Evolutionary conservation across 768 basidiomycete species (phyloP), one percentile per base, ranked within the genome.

Genomic region (Rubroboletus pulcherrimus): DNA sequence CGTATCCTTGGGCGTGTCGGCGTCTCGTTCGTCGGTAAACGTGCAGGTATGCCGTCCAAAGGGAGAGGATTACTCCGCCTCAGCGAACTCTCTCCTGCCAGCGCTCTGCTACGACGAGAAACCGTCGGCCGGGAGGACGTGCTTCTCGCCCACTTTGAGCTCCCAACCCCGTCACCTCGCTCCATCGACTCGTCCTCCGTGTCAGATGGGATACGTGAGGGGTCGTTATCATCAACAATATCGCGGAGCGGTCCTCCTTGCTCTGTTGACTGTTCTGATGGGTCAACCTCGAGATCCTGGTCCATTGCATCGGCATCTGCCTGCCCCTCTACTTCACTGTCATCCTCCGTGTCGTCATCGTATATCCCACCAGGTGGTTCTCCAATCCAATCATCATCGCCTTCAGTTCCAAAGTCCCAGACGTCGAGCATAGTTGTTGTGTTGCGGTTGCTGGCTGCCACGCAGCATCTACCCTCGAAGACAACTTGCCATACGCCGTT

Each of bases 401-500:
- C 66, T 53, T 85, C 87, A 48, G 76, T 78, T 15, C 88, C 91
- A 68, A 93, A 93, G 76, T 93, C 90, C 91, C 91, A 93, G 26
- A 93, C 91, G 65, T 93, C 91, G 51, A 93, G 75, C 54, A 89
- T 86, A 5, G 91, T 93, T 6, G 81, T 72, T 61, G 89, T 83
- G 57, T 82, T 82, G 54, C 87, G 79, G 62, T 93, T 92, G 67
- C 90, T 92, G 31, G 97, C 97, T 8, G 94, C 93, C 43, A 99
- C 92, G 66, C 93, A 92, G 82, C 93, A 93, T 55, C 93, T 77
- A 0, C 93, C 92, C 71, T 95, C 91, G 70, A 96, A 97, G 31
- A 93, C 86, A 42, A 98, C 93, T 73, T 98, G 96, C 96, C 96
- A 99, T 24, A 99, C 97, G 12, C 93, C 94, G 17, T 86, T 89